Evolutionary conservation across 495 filamentous ascomycete genomes (phyloP), one percentile per base, ranked within the genome.

Genomic region (Aspergillus asperescens): DNA sequence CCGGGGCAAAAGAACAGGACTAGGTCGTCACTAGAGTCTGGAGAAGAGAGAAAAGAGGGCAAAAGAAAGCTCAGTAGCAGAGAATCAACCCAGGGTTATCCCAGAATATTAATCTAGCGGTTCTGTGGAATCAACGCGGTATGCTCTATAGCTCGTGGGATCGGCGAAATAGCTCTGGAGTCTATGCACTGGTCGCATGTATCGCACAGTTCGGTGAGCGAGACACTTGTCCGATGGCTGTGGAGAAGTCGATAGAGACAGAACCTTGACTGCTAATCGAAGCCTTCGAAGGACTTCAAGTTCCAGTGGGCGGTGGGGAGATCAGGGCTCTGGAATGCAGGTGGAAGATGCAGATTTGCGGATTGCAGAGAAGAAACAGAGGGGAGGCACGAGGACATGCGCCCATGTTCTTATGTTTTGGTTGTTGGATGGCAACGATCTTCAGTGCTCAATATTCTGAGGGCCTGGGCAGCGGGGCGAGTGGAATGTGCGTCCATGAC

Each of bases 91-190:
- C 16, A 12, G 19, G 28, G 22, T 25, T 53, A 31, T 44, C n/a
- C 37, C 15, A 18, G 18, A 16, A 6, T 12, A 39, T 4, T 3
- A 39, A 31, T 1, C 24, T 25, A 12, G 19, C 19, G 22, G 15
- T 53, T 22, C 37, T 8, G 42, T 29, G 16, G 24, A 19, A 45
- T 29, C 18, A 13, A 45, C 18, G 42, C 18, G 39, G n/a, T 39
- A 39, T 39, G 22, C 32, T 49, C 23, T 27, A 16, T 29, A 38
- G 32, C 43, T 55, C 46, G 37, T 55, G 47, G 40, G 57, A 59
- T 56, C 57, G 38, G 34, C 57, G 37, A 40, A 23, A 60, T 29
- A 46, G 53, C 50, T 55, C 31, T 42, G 44, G 49, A 50, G 48
- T 52, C 52, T 52, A n/a, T 18, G 56, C 44, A 29, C 29, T 29